These are phyloP conservation scores for Ophiostoma triangulosporum DNA, from an alignment of 2,329 filamentous ascomycete species.

Conservation along the genomic window DNA sequence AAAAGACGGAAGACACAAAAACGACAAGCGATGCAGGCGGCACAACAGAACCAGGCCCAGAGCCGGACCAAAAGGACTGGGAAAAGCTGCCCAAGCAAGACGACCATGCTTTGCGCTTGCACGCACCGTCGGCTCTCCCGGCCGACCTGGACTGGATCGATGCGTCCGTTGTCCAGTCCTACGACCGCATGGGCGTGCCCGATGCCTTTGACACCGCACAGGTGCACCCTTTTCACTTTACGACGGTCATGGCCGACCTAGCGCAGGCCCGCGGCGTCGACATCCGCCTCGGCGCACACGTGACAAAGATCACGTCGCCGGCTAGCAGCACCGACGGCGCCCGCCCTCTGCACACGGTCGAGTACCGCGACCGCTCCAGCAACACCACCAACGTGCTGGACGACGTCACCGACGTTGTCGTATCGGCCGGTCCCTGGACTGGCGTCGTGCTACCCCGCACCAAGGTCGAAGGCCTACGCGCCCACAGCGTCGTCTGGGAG, in stretches of 20 bases:
- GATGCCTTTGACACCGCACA: constrained; percentile 72
- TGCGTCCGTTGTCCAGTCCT: constrained; percentile 48
- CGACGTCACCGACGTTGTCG: constrained; percentile 39
- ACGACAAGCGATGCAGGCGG: no score
- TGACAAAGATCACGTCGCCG: constrained; percentile 48
- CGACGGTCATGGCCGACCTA: constrained; percentile 65
- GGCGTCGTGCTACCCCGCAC: constrained; percentile 41
- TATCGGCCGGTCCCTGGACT: constrained; percentile 51
- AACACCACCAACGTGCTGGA: constrained; percentile 23
- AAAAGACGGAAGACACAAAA: neutral
- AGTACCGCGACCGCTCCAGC: constrained; percentile 38
- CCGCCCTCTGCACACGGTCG: constrained; percentile 38
- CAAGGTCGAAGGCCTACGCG: constrained; percentile 44
- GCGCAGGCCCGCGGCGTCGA: constrained; percentile 56
- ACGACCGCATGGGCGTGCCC: constrained; percentile 64
- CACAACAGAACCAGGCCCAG: neutral
- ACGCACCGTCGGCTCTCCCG: constrained; percentile 51
- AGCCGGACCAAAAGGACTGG: constrained; percentile 31
- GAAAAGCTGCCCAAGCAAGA: constrained; percentile 50
- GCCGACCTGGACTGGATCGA: constrained; percentile 76
- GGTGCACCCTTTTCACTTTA: constrained; percentile 87
- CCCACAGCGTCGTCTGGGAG: constrained; percentile 52
- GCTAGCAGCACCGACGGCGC: neutral
- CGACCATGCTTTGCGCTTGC: constrained; percentile 29
- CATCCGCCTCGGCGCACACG: constrained; percentile 51